These are phyloP conservation scores for Malassezia restricta DNA, from an alignment of 1,284 basidiomycete species.

Conservation along the genomic window DNA sequence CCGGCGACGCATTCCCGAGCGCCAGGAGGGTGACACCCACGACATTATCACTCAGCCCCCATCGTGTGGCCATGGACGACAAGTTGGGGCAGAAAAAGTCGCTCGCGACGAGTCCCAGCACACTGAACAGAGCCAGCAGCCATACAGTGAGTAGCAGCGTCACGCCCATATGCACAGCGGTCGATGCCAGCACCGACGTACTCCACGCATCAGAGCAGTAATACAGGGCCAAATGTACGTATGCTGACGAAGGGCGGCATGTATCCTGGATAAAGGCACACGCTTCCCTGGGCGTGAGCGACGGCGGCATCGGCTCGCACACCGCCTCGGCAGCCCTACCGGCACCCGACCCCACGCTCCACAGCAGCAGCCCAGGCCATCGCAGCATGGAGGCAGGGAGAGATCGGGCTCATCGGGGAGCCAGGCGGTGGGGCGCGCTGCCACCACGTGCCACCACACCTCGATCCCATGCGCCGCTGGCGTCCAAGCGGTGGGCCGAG, in stretches of 20 bases:
- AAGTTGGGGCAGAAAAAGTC: slow-evolving; percentile 45
- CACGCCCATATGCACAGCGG: slow-evolving; percentile 5
- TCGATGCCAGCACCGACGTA: background rate
- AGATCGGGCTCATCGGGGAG: no score
- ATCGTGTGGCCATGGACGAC: slow-evolving; percentile 29
- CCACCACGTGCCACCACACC: no score
- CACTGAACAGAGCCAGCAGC: slow-evolving; percentile 36
- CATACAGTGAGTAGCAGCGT: slow-evolving; percentile 17
- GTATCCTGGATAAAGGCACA: slow-evolving; percentile 25
- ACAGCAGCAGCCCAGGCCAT: no score
- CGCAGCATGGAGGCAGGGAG: no score
- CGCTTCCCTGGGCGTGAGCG: slow-evolving; percentile 14
- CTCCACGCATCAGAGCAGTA: slow-evolving; percentile 23
- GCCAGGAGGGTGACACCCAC: slow-evolving; percentile 42
- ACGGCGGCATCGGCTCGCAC: slow-evolving; percentile 23
- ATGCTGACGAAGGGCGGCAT: slow-evolving; percentile 27
- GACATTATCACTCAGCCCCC: slow-evolving; percentile 40
- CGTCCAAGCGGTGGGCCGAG: background rate
- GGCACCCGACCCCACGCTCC: no score
- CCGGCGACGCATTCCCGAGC: slow-evolving; percentile 48
- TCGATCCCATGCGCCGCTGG: background rate
- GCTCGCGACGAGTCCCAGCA: slow-evolving; percentile 39
- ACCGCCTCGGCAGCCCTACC: background rate
- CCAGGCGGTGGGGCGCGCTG: no score
- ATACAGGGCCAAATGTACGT: slow-evolving; percentile 35